Base-by-base conservation (phyloP, 345 rosid species). In the Barbarea vulgaris region DNA sequence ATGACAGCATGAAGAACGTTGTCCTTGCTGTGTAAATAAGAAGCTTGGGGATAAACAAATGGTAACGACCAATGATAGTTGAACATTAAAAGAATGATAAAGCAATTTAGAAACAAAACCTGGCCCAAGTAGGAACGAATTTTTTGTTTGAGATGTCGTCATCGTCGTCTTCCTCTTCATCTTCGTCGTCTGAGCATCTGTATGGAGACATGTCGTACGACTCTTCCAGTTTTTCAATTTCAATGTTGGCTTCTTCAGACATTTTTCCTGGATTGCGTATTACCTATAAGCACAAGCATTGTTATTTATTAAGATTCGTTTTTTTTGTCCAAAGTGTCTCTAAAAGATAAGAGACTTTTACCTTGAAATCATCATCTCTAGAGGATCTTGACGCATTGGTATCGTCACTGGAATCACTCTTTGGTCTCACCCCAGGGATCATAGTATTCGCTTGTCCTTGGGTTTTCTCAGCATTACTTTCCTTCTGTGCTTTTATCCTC, bases 181-280 rank as follows among this genome's bases (percentile, higher is more conserved):
- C 89, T 81, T 92, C 99, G 37, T 93, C 88, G 54, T 93, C 98
- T 3, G 98, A 96, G 77, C 85, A 85, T 83, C 89, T 85, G 78
- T 90, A 95, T 37, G 98, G 99, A 57, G 98, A 95, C 33, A 95
- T 88, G 28, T 89, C 96, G 64, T 93, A 96, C 1, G 99, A 91
- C 41, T 93, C 99, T 64, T n/a, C 67, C 52, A 63, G 25, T 63
- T 63, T 12, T 42, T 42, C 52, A 42, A 42, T 15, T 41, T 34
- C 67, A 27, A 25, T 42, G 10, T 41, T 25, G 36, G 36, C 3
- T 42, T 63, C 52, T 63, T 60, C 79, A 14, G 67, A 72, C 85
- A 80, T 58, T 70, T 79, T 58, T n/a, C 52, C 73, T 21, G 22
- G 37, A 64, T 75, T 53, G 75, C 79, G 60, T 51, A 30, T 50